Conservation (phyloP, 2,329 filamentous ascomycete genomes). For the Harringtonia lauricola region DNA sequence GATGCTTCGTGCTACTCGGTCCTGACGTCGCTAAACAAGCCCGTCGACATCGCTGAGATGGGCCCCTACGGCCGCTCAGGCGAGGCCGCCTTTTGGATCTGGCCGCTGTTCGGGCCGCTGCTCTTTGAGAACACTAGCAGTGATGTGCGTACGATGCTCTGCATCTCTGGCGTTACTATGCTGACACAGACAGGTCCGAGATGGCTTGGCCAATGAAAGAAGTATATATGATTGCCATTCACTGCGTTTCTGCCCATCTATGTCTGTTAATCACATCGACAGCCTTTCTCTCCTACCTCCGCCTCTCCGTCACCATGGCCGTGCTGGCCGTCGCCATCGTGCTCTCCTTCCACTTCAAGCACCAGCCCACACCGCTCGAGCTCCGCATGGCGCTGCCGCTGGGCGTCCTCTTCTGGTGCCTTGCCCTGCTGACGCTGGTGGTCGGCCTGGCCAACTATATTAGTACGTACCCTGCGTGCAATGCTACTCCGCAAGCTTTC, state of each 20-base stretch:
- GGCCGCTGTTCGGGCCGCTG: slow-evolving; percentile 54
- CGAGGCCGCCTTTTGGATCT: slow-evolving; percentile 40
- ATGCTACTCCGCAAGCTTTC: too few relatives aligned
- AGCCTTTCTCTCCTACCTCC: slow-evolving; percentile 83
- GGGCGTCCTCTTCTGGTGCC: slow-evolving; percentile 76
- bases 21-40: slow-evolving; percentile 24
- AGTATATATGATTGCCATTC: slow-evolving; percentile 28
- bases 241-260: not conserved
- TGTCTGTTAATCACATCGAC: not conserved
- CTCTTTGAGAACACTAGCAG: slow-evolving; percentile 65
- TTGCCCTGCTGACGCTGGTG: slow-evolving; percentile 65
- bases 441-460: slow-evolving; percentile 83
- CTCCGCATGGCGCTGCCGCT: slow-evolving; percentile 69
- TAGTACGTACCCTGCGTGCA: too few relatives aligned
- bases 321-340: slow-evolving; percentile 85
- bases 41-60: slow-evolving; percentile 33
- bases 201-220: slow-evolving; percentile 71
- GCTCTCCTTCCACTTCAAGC: slow-evolving; percentile 83
- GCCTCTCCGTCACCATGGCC: slow-evolving; percentile 81
- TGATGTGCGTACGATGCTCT: slow-evolving; percentile 38
- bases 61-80: slow-evolving; percentile 21
- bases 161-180: not conserved
- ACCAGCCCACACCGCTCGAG: slow-evolving; percentile 59
- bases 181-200: slow-evolving; percentile 28
- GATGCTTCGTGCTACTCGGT: slow-evolving; percentile 20